Percentiles rank a stretch among this genome's conserved stretches.
These are phyloP conservation scores for Leccinum pellstonianum DNA, from an alignment of 768 basidiomycete genomes.

Conservation along the genomic window DNA sequence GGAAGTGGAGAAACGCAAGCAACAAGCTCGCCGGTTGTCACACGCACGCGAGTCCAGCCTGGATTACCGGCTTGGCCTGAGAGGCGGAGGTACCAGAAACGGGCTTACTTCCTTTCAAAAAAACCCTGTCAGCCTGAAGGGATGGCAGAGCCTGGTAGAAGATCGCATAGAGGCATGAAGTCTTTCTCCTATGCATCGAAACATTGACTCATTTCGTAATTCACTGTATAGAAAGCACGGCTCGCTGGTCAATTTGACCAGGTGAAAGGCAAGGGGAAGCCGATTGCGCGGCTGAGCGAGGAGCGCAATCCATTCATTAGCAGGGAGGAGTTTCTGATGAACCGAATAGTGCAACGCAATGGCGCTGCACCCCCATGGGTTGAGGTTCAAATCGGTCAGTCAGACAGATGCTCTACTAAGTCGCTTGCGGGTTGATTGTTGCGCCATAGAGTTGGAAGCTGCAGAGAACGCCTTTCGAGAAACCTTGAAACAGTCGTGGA, in stretches of 20 bases:
- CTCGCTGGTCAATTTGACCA: conserved; percentile 67
- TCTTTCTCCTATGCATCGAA: neutral
- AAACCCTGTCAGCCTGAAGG: conserved; percentile 66
- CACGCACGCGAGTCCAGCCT: conserved; percentile 69
- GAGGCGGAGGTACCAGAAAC: conserved; percentile 17
- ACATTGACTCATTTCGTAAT: neutral
- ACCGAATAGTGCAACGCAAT: conserved; percentile 77
- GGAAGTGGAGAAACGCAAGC: conserved; percentile 50
- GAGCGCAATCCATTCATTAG: conserved; percentile 66
- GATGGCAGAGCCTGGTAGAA: conserved; percentile 74
- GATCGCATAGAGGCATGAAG: conserved; percentile 71
- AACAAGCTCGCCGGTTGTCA: conserved; percentile 54
- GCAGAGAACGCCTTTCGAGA: conserved; percentile 62
- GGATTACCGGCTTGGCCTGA: conserved; percentile 71
- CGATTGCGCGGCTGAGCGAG: conserved; percentile 41
- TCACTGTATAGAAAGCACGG: conserved; percentile 52
- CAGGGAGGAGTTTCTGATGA: conserved; percentile 81
- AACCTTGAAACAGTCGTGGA: conserved; percentile 66
- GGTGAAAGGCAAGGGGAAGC: conserved; percentile 66
- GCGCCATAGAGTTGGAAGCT: conserved; percentile 58
- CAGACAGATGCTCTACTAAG: neutral
- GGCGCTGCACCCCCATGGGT: conserved; percentile 88
- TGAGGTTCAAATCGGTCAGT: conserved; percentile 68
- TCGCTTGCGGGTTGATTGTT: conserved; percentile 5
- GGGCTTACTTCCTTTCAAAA: conserved; percentile 27